phyloP scores from a whole-genome alignment of 768 basidiomycete species.

The Psilocybe cyanescens region DNA sequence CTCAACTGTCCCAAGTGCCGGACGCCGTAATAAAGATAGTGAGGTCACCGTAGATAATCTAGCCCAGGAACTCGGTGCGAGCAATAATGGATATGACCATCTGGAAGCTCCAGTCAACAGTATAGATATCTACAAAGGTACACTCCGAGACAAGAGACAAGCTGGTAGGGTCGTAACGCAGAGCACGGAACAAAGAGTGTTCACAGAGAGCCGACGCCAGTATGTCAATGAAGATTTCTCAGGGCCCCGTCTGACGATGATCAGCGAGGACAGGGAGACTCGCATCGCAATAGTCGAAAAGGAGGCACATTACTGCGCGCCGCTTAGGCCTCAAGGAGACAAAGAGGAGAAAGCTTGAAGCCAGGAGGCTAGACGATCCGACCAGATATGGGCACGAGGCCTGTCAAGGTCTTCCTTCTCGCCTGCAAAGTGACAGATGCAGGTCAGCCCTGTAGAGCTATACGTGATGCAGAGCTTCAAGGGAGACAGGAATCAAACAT shows the following conservation, averaged over 20 bases:
- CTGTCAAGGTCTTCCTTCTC: constrained; percentile 10
- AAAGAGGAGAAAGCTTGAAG: constrained; percentile 4
- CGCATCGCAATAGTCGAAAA: not conserved
- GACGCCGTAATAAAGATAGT: not conserved
- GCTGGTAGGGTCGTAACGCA: not conserved
- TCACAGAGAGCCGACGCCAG: not conserved
- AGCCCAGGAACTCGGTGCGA: not conserved
- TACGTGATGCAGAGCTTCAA: constrained; percentile 9
- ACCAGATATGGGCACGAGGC: constrained; percentile 12
- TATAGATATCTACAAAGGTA: not conserved
- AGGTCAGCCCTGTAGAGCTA: not conserved
- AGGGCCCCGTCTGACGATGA: constrained; percentile 5
- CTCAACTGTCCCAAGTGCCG: not conserved
- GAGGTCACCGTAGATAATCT: not conserved
- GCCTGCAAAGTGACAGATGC: constrained; percentile 9
- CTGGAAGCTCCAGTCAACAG: not conserved
- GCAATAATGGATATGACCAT: not conserved
- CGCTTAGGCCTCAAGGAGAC: constrained; percentile 2
- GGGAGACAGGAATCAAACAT: not conserved
- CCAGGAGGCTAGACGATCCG: not conserved
- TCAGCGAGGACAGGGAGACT: constrained; percentile 2
- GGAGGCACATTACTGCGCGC: constrained; percentile 6
- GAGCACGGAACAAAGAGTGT: not conserved
- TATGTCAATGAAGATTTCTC: constrained; percentile 4
- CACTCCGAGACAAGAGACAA: not conserved